Percentiles rank a stretch among this genome's conserved stretches.
Evolutionary conservation across 2,329 filamentous ascomycete genomes (phyloP).

Genomic region (Orbilia blumenaviensis): DNA sequence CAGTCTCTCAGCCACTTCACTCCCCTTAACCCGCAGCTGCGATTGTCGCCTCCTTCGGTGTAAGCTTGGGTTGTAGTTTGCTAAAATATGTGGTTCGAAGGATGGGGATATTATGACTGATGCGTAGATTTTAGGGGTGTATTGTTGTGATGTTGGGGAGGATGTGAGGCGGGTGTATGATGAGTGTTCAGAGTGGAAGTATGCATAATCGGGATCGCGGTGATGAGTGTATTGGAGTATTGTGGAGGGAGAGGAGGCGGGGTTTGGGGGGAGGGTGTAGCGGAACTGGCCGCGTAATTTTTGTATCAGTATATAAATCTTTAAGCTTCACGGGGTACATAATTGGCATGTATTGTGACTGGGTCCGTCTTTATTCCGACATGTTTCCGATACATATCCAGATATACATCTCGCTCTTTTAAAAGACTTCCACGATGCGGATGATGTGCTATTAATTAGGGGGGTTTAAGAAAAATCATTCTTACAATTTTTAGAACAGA

Average conservation of each 20-base stretch:
- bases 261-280: slow-evolving; percentile 16
- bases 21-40: neutral
- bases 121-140: slow-evolving; percentile 17
- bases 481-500: slow-evolving; percentile 49
- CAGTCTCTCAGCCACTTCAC: neutral
- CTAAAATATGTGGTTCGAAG: slow-evolving; percentile 15
- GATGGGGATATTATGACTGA: slow-evolving; percentile 21
- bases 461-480: neutral
- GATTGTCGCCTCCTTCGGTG: slow-evolving; percentile 28
- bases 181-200: slow-evolving; percentile 28
- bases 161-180: slow-evolving; percentile 30
- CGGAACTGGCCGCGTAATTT: slow-evolving; percentile 28
- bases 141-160: neutral
- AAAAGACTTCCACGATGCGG: neutral
- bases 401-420: too few species aligned
- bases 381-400: too few species aligned
- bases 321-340: too few species aligned
- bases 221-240: neutral
- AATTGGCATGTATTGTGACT: too few species aligned
- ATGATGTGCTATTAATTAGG: neutral
- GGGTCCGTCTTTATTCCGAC: too few species aligned
- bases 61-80: neutral
- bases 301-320: neutral
- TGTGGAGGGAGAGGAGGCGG: neutral
- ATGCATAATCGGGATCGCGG: slow-evolving; percentile 24